Conservation (phyloP, 225 moss, liverwort and hornwort species). For the Rhytidiadelphus loreus region DNA sequence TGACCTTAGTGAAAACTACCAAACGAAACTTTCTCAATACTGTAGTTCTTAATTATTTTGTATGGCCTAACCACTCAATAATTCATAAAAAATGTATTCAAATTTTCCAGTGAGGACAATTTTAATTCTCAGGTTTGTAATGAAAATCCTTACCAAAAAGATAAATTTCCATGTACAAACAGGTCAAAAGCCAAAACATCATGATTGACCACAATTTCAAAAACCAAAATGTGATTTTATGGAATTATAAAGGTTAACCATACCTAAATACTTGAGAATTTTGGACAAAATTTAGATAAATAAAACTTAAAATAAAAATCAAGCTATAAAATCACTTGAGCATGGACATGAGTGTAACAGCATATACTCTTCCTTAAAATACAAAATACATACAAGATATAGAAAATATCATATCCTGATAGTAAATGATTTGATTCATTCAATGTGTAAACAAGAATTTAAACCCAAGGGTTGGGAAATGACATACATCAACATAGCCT, state of each 20-base stretch:
- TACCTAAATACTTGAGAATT: too few relatives aligned
- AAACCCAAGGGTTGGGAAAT: not conserved
- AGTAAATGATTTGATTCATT: too few relatives aligned
- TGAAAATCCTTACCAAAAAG: not conserved
- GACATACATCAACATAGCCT: not conserved
- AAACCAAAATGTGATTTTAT: not conserved
- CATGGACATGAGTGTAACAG: too few relatives aligned
- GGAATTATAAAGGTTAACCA: too few relatives aligned
- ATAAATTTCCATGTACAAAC: not conserved
- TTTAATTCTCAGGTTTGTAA: not conserved
- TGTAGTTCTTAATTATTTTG: not conserved
- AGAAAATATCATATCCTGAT: too few relatives aligned
- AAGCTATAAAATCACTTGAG: too few relatives aligned
- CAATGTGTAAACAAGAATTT: not conserved
- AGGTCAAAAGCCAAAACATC: not conserved
- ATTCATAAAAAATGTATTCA: not conserved
- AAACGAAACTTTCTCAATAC: not conserved
- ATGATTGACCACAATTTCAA: too few relatives aligned
- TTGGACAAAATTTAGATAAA: too few relatives aligned
- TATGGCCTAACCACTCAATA: not conserved
- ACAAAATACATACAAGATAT: too few relatives aligned
- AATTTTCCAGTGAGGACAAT: not conserved
- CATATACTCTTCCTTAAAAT: too few relatives aligned
- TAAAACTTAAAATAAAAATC: too few relatives aligned
- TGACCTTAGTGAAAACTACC: fast-evolving